A percentile compares a stretch with the other conserved stretches of the same genome.
These are phyloP conservation scores for Sporisorium scitamineum DNA, from an alignment of 1,284 basidiomycete genomes.

Conservation along the genomic window DNA sequence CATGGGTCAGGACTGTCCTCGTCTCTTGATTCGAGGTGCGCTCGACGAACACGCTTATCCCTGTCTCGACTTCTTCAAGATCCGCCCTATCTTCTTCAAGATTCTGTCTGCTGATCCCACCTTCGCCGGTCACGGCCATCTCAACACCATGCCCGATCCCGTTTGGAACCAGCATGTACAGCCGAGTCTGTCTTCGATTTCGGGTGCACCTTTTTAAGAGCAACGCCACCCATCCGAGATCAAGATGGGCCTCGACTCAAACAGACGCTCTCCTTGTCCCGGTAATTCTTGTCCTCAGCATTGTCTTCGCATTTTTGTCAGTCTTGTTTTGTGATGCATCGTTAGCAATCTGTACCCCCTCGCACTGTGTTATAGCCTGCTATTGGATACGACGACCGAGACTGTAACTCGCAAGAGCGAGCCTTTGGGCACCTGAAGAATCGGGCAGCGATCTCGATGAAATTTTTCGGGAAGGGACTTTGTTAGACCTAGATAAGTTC, in stretches of 20 bases:
- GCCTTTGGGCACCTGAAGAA: too few relatives aligned
- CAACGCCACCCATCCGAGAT: not conserved
- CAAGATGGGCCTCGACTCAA: not conserved
- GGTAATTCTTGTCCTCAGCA: not conserved
- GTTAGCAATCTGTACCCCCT: too few relatives aligned
- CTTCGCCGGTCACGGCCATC: not conserved
- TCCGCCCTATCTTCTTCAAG: not conserved
- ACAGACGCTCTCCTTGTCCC: not conserved
- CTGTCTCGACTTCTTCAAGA: constrained; percentile 9
- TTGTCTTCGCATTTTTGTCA: not conserved
- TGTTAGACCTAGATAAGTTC: not conserved
- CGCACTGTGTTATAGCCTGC: too few relatives aligned
- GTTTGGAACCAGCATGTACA: not conserved
- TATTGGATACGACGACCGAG: too few relatives aligned
- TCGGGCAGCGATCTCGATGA: not conserved
- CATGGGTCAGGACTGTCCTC: constrained; percentile 4
- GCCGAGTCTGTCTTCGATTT: not conserved
- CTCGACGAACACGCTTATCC: constrained; percentile 7
- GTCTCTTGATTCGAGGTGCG: constrained; percentile 12
- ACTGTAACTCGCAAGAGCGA: too few relatives aligned
- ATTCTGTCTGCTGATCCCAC: not conserved
- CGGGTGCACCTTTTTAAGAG: not conserved
- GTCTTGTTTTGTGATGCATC: not conserved
- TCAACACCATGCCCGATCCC: not conserved
- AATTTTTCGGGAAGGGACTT: not conserved